Percentiles rank a stretch among this genome's conserved stretches.
Conservation (phyloP, 495 filamentous ascomycete species). For the Jackrogersella minutella region DNA sequence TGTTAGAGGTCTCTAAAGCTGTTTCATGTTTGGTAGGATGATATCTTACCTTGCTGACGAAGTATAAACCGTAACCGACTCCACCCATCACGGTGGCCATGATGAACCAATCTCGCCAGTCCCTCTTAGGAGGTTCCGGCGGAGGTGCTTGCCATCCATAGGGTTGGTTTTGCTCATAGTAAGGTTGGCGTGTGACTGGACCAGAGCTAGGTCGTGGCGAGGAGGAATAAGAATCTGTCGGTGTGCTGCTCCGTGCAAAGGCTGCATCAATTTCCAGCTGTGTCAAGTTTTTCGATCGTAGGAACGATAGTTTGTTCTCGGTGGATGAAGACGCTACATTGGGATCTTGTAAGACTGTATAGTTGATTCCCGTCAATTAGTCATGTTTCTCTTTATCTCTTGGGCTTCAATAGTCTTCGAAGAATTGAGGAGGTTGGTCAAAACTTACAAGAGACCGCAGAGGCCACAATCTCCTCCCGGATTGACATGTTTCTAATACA, state of each 20-base stretch:
- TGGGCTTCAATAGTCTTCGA: constrained; percentile 23
- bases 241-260: constrained; percentile 73
- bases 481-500: constrained; percentile 67
- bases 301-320: constrained; percentile 90
- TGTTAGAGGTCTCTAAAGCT: constrained; percentile 27
- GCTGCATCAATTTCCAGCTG: constrained; percentile 92
- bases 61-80: constrained; percentile 85
- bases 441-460: constrained; percentile 75
- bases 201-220: constrained; percentile 43
- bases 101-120: constrained; percentile 99
- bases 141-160: constrained; percentile 71
- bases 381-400: constrained; percentile 3
- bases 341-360: constrained; percentile 88
- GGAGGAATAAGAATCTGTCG: constrained; percentile 57
- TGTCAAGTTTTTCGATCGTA: constrained; percentile 96
- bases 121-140: constrained; percentile 76
- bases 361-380: constrained; percentile 28
- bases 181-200: constrained; percentile 64
- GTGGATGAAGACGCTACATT: constrained; percentile 88
- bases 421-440: constrained; percentile 48
- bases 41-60: constrained; percentile 74
- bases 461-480: constrained; percentile 85
- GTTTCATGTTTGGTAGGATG: neutral
- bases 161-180: constrained; percentile 71
- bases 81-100: constrained; percentile 92